These are phyloP conservation scores for Penstemon barbatus DNA, from an alignment of 257 asterid genomes.

Conservation along the genomic window DNA sequence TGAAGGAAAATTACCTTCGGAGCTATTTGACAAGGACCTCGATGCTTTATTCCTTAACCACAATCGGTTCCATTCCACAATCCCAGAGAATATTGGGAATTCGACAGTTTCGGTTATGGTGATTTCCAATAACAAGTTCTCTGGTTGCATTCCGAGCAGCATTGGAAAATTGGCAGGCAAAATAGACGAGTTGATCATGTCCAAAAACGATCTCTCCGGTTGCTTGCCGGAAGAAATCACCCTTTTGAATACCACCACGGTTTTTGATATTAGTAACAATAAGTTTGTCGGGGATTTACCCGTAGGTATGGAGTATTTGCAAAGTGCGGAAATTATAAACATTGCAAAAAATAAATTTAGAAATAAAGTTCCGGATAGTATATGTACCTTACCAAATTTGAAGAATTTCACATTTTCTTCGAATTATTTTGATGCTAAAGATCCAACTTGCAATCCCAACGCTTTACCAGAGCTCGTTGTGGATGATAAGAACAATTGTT, in stretches of 20 bases:
- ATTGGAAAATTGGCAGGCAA: slow-evolving; percentile 66
- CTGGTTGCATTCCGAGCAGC: slow-evolving; percentile 70
- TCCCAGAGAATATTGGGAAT: slow-evolving; percentile 74
- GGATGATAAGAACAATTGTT: slow-evolving; percentile 56
- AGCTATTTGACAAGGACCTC: slow-evolving; percentile 44
- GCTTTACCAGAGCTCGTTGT: slow-evolving; percentile 30
- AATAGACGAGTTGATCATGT: slow-evolving; percentile 49
- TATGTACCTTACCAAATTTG: slow-evolving; percentile 57
- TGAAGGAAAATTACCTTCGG: slow-evolving; percentile 63
- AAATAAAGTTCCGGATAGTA: slow-evolving; percentile 53
- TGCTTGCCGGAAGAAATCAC: slow-evolving; percentile 77
- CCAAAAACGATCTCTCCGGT: slow-evolving; percentile 60
- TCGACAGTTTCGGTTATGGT: slow-evolving; percentile 69
- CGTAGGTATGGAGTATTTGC: slow-evolving; percentile 43
- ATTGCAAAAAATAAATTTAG: slow-evolving; percentile 47
- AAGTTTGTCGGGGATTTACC: slow-evolving; percentile 64
- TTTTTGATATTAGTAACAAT: slow-evolving; percentile 59
- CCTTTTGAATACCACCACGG: slow-evolving; percentile 36
- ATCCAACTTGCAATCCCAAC: slow-evolving; percentile 25
- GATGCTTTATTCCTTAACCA: slow-evolving; percentile 71
- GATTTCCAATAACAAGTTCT: slow-evolving; percentile 50
- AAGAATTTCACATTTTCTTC: slow-evolving; percentile 41
- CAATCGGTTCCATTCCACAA: slow-evolving; percentile 50
- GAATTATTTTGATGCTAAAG: slow-evolving; percentile 54
- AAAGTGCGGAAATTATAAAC: slow-evolving; percentile 39